Conservation (phyloP, 1,139 yeast genomes). For the Pichia sp. region DNA sequence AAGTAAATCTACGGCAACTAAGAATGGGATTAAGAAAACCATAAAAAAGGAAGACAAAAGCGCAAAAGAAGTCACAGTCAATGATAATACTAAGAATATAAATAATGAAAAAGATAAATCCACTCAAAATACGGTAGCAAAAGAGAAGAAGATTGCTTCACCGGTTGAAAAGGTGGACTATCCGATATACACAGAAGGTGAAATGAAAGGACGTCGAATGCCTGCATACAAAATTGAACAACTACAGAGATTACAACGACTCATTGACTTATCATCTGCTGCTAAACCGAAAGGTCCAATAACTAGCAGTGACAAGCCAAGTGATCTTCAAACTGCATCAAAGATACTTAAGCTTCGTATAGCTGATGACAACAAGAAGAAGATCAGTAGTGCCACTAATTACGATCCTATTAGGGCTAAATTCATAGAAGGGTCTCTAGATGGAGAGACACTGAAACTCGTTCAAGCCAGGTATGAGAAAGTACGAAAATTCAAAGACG, state of each 20-base stretch:
- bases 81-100: neutral
- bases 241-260: conserved; percentile 9
- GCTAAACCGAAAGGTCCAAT: conserved; percentile 16
- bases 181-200: neutral
- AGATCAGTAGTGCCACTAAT: conserved; percentile 13
- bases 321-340: neutral
- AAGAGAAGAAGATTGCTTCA: too few relatives aligned
- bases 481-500: conserved; percentile 7
- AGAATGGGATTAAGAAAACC: too few relatives aligned
- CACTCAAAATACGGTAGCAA: too few relatives aligned
- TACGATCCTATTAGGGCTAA: conserved; percentile 14
- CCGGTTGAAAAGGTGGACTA: neutral
- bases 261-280: conserved; percentile 14
- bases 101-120: neutral
- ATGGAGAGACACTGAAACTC: neutral
- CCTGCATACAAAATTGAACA: conserved; percentile 16
- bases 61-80: neutral
- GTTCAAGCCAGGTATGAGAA: conserved; percentile 5
- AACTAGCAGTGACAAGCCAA: conserved; percentile 1
- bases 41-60: neutral
- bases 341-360: neutral
- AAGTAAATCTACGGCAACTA: too few relatives aligned
- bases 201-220: conserved; percentile 6
- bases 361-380: conserved; percentile 7
- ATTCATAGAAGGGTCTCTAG: conserved; percentile 3